Conservation (phyloP, 2,329 filamentous ascomycete species). For the Neofusicoccum umdonicola region DNA sequence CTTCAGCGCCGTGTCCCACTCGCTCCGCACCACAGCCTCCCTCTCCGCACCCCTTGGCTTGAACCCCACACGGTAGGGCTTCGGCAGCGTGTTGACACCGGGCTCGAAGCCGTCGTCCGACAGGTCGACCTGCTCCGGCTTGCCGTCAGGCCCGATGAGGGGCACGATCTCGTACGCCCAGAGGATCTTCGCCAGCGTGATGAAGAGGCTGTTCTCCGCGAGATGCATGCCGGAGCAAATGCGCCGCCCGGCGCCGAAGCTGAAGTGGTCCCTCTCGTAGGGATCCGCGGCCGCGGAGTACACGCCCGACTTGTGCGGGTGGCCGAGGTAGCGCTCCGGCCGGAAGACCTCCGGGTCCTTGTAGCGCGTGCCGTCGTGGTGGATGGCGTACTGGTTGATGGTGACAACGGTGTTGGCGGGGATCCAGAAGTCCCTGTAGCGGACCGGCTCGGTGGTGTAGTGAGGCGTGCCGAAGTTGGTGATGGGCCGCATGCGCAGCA, state of each 20-base stretch:
- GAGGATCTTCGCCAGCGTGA: slow-evolving; percentile 11
- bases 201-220: slow-evolving; percentile 16
- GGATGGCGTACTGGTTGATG: slow-evolving; percentile 35
- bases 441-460: slow-evolving; percentile 25
- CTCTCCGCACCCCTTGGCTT: slow-evolving; percentile 20
- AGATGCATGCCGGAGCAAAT: slow-evolving; percentile 15
- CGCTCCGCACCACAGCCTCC: slow-evolving; percentile 16
- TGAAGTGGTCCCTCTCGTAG: slow-evolving; percentile 31
- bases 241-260: slow-evolving; percentile 29
- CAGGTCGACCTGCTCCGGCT: background rate
- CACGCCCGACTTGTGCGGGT: slow-evolving; percentile 22
- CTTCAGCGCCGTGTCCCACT: slow-evolving; percentile 24
- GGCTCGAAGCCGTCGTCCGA: slow-evolving; percentile 23
- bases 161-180: slow-evolving; percentile 18
- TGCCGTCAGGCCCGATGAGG: slow-evolving; percentile 20
- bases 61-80: slow-evolving; percentile 23
- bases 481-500: slow-evolving; percentile 30
- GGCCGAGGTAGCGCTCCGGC: background rate
- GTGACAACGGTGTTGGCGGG: slow-evolving; percentile 35
- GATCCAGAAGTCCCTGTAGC: slow-evolving; percentile 34
- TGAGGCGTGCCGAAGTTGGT: slow-evolving; percentile 28
- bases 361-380: slow-evolving; percentile 24
- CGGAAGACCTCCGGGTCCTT: slow-evolving; percentile 24
- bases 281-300: slow-evolving; percentile 32
- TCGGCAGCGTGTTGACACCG: slow-evolving; percentile 26